Evolutionary conservation across 2,329 filamentous ascomycete genomes (phyloP).

Genomic region (Trichoderma sp.): DNA sequence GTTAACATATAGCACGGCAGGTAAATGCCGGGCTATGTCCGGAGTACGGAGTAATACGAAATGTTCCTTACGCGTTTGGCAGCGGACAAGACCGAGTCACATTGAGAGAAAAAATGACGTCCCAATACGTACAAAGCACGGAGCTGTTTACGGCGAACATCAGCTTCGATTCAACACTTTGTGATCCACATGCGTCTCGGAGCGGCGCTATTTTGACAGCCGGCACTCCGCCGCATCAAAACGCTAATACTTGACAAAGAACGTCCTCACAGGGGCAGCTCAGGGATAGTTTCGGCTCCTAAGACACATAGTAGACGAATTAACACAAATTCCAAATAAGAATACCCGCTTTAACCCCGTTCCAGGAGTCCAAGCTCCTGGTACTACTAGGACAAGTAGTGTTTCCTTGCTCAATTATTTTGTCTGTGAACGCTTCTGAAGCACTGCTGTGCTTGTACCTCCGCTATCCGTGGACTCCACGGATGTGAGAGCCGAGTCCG

Average conservation of each 20-base stretch:
- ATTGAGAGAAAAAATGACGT: not conserved
- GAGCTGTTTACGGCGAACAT: not conserved
- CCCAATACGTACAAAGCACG: too few species aligned
- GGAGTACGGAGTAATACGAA: not conserved
- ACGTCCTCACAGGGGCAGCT: not conserved
- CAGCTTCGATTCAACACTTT: not conserved
- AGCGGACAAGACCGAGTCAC: not conserved
- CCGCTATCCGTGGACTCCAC: not conserved
- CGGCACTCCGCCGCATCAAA: not conserved
- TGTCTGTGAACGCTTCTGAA: not conserved
- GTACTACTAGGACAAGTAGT: not conserved
- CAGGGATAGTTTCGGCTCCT: not conserved
- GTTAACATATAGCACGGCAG: not conserved
- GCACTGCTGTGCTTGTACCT: not conserved
- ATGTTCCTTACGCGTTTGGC: conserved; percentile 8
- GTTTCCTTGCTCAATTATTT: not conserved
- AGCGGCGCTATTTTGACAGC: conserved; percentile 1
- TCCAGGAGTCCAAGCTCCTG: not conserved
- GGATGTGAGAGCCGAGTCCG: not conserved
- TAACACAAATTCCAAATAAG: not conserved
- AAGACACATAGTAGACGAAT: not conserved
- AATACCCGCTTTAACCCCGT: not conserved
- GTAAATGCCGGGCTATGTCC: not conserved
- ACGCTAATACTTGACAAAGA: not conserved
- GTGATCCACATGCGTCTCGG: not conserved